Base-by-base conservation (phyloP, 495 filamentous ascomycete species). In the Cenococcum geophilum region DNA sequence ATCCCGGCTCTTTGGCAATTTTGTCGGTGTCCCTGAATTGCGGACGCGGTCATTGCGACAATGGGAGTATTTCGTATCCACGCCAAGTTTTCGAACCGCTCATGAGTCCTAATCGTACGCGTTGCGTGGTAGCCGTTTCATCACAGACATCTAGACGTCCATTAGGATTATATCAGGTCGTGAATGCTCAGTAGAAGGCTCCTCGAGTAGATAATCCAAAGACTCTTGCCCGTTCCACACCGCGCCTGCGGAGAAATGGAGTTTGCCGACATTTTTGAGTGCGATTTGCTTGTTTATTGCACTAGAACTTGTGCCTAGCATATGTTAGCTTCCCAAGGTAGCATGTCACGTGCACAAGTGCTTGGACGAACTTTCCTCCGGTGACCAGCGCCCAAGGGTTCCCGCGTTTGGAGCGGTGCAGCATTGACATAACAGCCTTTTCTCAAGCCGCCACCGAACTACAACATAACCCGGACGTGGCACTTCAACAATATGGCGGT, bases 141-240 rank as follows among this genome's bases (percentile, higher is more conserved):
- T 64, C 22, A 67, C 50, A 34, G 66, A 59, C 66, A 68, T 66
- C 58, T 68, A 35, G 0, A 91, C 83, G 66, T 95, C 88, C 89
- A 95, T 93, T 8, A 92, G 78, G 50, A 92, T 88, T n/a, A 92
- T 85, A 63, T 92, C 82, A 1, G 87, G 83, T 55, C 76, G 80
- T 9, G 75, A 72, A 40, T 79, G 70, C 40, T 70, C 56, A 1
- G 61, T 36, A 1, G 70, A 70, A 52, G 62, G 68, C 34, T 55
- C 58, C 61, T 75, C 64, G 58, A 76, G 67, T 3, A 88, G 66
- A 62, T 89, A 88, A 18, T 89, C 82, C 2, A 93, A 81, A 6
- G 87, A 88, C 68, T 92, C 86, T 61, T 84, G 76, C 4, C 89
- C 89, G 66, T 92, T 90, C 77, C 82, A 88, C 0, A 85, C 83